phyloP scores from a whole-genome alignment of 352 stramenopile species.

The Phytophthora idaei region DNA sequence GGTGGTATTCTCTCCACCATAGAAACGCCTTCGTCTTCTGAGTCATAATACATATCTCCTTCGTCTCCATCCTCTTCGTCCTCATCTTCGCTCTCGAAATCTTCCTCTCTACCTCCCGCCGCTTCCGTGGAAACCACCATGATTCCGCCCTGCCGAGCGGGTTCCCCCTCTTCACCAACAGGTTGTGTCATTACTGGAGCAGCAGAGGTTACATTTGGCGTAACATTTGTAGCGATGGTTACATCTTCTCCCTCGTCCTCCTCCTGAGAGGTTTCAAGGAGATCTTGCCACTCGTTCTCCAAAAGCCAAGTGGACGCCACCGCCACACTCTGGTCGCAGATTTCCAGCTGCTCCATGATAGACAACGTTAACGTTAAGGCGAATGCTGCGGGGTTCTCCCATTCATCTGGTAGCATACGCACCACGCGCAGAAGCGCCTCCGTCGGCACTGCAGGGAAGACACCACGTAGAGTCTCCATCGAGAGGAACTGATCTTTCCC shows the following conservation, averaged over 20 bases:
- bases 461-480: slow-evolving; percentile 53
- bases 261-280: slow-evolving; percentile 11
- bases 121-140: slow-evolving; percentile 28
- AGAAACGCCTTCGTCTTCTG: slow-evolving; percentile 53
- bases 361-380: neutral
- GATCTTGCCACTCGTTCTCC: slow-evolving; percentile 65
- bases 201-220: neutral
- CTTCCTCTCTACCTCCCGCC: neutral
- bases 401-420: slow-evolving; percentile 1
- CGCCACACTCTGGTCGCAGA: slow-evolving; percentile 60
- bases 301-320: slow-evolving; percentile 61
- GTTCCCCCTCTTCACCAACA: too few species aligned
- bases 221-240: neutral
- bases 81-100: slow-evolving; percentile 48
- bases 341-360: slow-evolving; percentile 41
- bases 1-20: slow-evolving; percentile 29
- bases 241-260: slow-evolving; percentile 1
- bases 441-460: slow-evolving; percentile 49
- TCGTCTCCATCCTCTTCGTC: slow-evolving; percentile 53
- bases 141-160: slow-evolving; percentile 3
- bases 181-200: too few species aligned
- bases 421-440: slow-evolving; percentile 45
- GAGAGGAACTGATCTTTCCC: neutral
- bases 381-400: neutral
- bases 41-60: slow-evolving; percentile 66